phyloP scores from a whole-genome alignment of 768 basidiomycete genomes.

The Boletus speciosus region DNA sequence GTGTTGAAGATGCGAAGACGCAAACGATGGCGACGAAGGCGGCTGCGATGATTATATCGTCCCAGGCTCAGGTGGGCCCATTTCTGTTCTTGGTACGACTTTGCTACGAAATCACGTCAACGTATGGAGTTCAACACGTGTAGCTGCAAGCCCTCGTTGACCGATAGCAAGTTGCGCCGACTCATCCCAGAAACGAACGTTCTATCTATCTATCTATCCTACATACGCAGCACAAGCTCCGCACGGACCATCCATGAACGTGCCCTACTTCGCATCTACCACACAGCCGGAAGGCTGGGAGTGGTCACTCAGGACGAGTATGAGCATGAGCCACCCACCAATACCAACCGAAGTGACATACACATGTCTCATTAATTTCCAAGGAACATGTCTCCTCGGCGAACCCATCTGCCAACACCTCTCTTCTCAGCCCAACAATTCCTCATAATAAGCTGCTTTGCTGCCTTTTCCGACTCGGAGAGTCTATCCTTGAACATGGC shows the following conservation, averaged over 20 bases:
- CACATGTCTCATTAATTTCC: constrained; percentile 26
- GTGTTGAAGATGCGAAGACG: constrained; percentile 9
- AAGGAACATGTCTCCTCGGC: constrained; percentile 25
- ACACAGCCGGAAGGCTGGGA: neutral
- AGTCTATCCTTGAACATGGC: constrained; percentile 22
- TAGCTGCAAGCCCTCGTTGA: constrained; percentile 1
- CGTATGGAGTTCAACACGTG: constrained; percentile 18
- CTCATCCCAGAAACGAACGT: constrained; percentile 8
- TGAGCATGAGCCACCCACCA: constrained; percentile 4
- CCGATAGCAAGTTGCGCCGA: constrained; percentile 8
- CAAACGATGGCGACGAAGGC: neutral
- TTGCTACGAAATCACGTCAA: constrained; percentile 14
- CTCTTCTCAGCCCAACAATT: constrained; percentile 29
- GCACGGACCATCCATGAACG: constrained; percentile 1
- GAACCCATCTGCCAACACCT: constrained; percentile 19
- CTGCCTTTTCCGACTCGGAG: constrained; percentile 17
- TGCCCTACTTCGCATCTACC: neutral
- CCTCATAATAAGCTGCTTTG: constrained; percentile 24
- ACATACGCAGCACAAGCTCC: constrained; percentile 2
- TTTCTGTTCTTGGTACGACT: neutral
- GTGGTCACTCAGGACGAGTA: neutral
- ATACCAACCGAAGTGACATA: constrained; percentile 14
- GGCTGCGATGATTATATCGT: neutral
- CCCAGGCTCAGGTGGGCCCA: neutral
- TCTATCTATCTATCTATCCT: constrained; percentile 18